Evolutionary conservation across 2,329 filamentous ascomycete genomes (phyloP), one percentile per base, ranked within the genome.

Genomic region (Pyricularia sp.): DNA sequence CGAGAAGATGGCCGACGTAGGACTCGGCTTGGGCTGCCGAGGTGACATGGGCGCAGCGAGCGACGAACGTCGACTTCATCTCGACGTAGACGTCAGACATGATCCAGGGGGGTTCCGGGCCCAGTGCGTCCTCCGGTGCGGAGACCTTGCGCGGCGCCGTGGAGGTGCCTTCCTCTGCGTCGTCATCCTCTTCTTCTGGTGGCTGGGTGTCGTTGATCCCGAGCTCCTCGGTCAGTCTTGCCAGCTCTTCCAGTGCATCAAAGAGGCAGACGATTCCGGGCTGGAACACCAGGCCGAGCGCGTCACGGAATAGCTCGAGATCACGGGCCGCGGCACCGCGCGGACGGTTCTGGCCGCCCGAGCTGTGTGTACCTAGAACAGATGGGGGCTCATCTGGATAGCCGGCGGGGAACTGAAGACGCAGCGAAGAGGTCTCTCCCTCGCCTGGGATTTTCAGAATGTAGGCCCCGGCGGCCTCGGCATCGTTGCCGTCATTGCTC

Each of bases 11-110:
- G 63, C 87, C 83, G 1, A 98, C 80, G 75, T 87, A 94, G 2
- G 81, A 79, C 69, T 88, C 86, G 2, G 94, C 94, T 78, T 95
- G 86, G 0, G 84, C 81, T 0, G 92, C 86, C 4, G 90, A 92
- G 0, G 84, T 81, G 1, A 97, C 92, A 2, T 79, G 80, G 0
- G 91, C 91, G 50, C 87, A 90, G 50, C 93, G 89, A 1, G 92
- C 95, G 64, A 98, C 75, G 76, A 99, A 99, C 1, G 92, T 88
- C 0, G 93, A 97, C 76, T 93, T 97, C 76, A 92, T 90, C 78
- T 97, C 94, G 0, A 88, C 85, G 7, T 95, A 80, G 0, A 88
- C 84, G 4, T 91, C 88, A 0, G 93, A 96, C 0, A 94, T 72
- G 0, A 84, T 83, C 95, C 95, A 99, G 0, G 82, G 79, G 2